phyloP scores from a whole-genome alignment of 2,329 filamentous ascomycete genomes.

The Kalmusia sp. region DNA sequence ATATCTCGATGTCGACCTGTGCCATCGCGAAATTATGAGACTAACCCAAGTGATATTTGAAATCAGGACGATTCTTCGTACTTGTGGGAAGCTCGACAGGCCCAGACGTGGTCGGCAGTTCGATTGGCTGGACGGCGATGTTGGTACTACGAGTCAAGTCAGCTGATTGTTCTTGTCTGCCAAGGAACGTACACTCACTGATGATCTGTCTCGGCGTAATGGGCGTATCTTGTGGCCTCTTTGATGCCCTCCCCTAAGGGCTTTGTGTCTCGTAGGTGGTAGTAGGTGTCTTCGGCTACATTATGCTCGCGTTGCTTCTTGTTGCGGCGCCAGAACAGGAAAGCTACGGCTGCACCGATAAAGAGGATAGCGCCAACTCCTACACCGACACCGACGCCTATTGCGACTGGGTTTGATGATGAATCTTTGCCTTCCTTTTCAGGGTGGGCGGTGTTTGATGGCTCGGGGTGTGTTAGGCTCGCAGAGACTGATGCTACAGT shows the following conservation, averaged over 20 bases:
- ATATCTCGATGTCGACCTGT: too few species aligned
- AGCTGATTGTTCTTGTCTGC: background rate
- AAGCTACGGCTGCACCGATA: constrained; percentile 12
- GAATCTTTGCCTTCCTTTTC: too few species aligned
- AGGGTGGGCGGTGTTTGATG: too few species aligned
- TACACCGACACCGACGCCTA: constrained; percentile 23
- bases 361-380: constrained; percentile 15
- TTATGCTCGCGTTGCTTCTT: constrained; percentile 2
- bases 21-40: background rate
- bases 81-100: constrained; percentile 15
- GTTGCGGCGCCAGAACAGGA: constrained; percentile 19
- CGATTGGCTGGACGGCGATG: background rate
- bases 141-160: background rate
- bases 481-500: background rate
- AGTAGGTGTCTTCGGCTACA: background rate
- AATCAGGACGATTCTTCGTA: background rate
- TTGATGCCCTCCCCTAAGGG: background rate
- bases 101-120: background rate
- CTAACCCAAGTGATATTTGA: too few species aligned
- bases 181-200: background rate
- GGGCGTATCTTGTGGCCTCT: background rate
- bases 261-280: background rate
- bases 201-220: background rate
- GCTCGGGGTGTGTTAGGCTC: background rate
- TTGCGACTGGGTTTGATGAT: constrained; percentile 14